These are phyloP conservation scores for Dictyostelium brefeldianum DNA, from an alignment of 78 protist species.

Conservation along the genomic window DNA sequence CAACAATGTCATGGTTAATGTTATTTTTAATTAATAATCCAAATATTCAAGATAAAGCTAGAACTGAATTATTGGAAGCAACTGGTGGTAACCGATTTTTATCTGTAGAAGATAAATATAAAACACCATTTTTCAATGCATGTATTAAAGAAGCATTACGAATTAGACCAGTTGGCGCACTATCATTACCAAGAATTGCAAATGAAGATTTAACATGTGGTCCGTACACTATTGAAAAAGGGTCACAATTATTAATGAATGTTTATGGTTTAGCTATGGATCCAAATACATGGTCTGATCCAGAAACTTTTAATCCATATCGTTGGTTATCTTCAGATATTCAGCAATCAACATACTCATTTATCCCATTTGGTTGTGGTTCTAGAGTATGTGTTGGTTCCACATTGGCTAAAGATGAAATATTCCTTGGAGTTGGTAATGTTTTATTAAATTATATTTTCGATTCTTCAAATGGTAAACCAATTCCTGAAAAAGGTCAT, in stretches of 20 bases:
- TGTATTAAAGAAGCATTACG: constrained; percentile 69
- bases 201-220: constrained; percentile 16
- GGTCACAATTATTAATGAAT: constrained; percentile 38
- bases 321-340: constrained; percentile 32
- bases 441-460: constrained; percentile 19
- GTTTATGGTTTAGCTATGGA: constrained; percentile 60
- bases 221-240: constrained; percentile 37
- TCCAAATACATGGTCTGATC: constrained; percentile 31
- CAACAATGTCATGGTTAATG: constrained; percentile 57
- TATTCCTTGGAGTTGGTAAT: constrained; percentile 46
- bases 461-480: not conserved
- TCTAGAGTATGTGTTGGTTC: constrained; percentile 56
- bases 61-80: constrained; percentile 19
- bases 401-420: constrained; percentile 57
- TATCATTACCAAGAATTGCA: constrained; percentile 38
- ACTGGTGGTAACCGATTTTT: not conserved
- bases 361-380: constrained; percentile 67
- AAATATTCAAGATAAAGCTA: constrained; percentile 21
- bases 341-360: not conserved
- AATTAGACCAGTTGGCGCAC: constrained; percentile 78
- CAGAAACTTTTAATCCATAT: constrained; percentile 48
- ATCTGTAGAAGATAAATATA: not conserved
- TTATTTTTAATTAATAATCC: constrained; percentile 49
- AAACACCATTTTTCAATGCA: constrained; percentile 55
- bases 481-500: constrained; percentile 43